Evolutionary conservation across 208 protist genomes (phyloP), one percentile per base, ranked within the genome.

Genomic region (Zelonia costaricensis): DNA sequence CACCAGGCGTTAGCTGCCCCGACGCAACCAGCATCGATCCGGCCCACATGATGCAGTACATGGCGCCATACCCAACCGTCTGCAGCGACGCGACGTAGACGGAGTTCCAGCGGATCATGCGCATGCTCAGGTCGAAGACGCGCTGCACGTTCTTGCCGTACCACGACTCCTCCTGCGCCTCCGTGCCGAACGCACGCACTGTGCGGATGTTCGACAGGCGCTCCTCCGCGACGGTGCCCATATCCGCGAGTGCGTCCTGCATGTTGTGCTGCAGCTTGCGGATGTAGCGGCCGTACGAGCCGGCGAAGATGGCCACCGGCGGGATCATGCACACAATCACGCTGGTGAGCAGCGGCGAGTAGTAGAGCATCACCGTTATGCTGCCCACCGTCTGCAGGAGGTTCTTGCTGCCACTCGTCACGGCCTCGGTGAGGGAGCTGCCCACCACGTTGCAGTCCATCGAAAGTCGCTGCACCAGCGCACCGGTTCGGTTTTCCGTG

Each of bases 371-470:
- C 48, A 96, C 74, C 5, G 73, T 72, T 30, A 92, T 62, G 60
- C 84, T 89, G 36, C 91, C 91, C 10, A 90, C 27, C 31, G 86
- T 93, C 66, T 93, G 87, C 43, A 91, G 47, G 0, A 87, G 1
- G 71, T 94, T 94, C 72, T 96, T 94, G 66, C 78, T 88, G n/a
- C 86, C 86, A 28, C 69, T 67, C 18, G 75, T 91, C 35, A 94
- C 78, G 2, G 87, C 76, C 70, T 94, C 86, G 16, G 91, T 94
- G 8, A 96, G 70, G 3, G 84, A 88, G 51, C 71, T 74, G 42
- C 87, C 91, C 33, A 96, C 82, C 1, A 91, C 81, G 68, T 91
- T 92, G 74, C 87, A 94, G 74, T 94, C 88, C 82, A 91, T 91
- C 1, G 88, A 82, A n/a, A 96, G 75, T 0, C 88, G 88, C 76